A percentile compares a stretch with the other conserved stretches of the same genome.
phyloP scores from a whole-genome alignment of 2,329 filamentous ascomycete species.

The Penicillium aurantiogriseum region DNA sequence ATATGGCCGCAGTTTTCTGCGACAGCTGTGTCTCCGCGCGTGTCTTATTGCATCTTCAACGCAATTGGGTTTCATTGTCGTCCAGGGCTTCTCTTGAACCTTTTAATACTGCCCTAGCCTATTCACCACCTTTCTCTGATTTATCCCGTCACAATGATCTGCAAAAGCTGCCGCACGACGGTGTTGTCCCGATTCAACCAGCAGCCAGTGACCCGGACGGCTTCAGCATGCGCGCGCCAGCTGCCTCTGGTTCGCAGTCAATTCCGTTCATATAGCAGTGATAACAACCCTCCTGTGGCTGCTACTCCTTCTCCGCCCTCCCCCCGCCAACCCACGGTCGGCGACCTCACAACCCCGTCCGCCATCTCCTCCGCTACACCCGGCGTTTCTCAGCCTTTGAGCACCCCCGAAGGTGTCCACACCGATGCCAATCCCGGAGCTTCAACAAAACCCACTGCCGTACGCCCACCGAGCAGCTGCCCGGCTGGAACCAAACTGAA shows the following conservation, averaged over 20 bases:
- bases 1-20: slow-evolving; percentile 39
- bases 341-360: slow-evolving; percentile 35
- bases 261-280: slow-evolving; percentile 36
- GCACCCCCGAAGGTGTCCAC: slow-evolving; percentile 37
- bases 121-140: background rate
- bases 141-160: slow-evolving; percentile 36
- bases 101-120: background rate
- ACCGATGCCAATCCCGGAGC: slow-evolving; percentile 27
- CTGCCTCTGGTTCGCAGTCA: slow-evolving; percentile 31
- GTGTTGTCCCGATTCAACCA: slow-evolving; percentile 41
- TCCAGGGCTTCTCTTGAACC: background rate
- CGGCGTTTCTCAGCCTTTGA: slow-evolving; percentile 42
- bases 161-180: slow-evolving; percentile 41
- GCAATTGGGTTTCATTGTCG: background rate
- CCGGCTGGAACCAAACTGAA: slow-evolving; percentile 41
- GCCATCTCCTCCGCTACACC: slow-evolving; percentile 42
- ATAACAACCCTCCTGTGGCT: slow-evolving; percentile 27
- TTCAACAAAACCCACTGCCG: slow-evolving; percentile 26
- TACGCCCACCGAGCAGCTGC: slow-evolving; percentile 40
- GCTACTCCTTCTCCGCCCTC: slow-evolving; percentile 32
- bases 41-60: slow-evolving; percentile 5
- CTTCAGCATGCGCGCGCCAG: slow-evolving; percentile 31
- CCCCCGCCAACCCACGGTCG: slow-evolving; percentile 34
- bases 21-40: slow-evolving; percentile 13
- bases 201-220: slow-evolving; percentile 29